A percentile compares a stretch with the other conserved stretches of the same genome.
Conservation (phyloP, 371 early-diverging fungal species). For the Mortierella sp. region DNA sequence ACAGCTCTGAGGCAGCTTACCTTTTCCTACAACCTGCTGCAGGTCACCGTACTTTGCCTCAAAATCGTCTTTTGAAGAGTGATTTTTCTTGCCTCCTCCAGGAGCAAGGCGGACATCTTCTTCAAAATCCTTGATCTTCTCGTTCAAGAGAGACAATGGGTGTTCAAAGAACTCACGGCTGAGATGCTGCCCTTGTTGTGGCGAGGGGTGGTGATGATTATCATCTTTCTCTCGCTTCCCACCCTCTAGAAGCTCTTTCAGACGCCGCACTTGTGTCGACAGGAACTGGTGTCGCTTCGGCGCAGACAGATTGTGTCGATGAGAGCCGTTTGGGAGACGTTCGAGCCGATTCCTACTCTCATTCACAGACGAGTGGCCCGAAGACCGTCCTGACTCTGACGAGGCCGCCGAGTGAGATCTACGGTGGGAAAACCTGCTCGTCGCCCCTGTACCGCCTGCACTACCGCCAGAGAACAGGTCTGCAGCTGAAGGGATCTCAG, state of each 20-base stretch:
- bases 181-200: constrained; percentile 6
- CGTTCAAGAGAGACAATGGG: constrained; percentile 31
- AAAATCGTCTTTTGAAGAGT: constrained; percentile 17
- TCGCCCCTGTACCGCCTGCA: too few species aligned
- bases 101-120: not conserved
- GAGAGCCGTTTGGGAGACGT: constrained; percentile 28
- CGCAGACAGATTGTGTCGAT: constrained; percentile 28
- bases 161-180: constrained; percentile 25
- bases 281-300: constrained; percentile 39
- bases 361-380: constrained; percentile 9
- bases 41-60: constrained; percentile 49
- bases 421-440: not conserved
- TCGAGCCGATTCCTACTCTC: constrained; percentile 37
- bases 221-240: constrained; percentile 15
- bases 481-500: constrained; percentile 37
- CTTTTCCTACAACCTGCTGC: constrained; percentile 51
- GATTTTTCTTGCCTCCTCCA: constrained; percentile 12
- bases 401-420: constrained; percentile 15
- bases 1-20: constrained; percentile 9
- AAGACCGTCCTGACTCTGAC: constrained; percentile 19
- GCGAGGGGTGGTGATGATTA: not conserved
- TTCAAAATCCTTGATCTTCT: constrained; percentile 33
- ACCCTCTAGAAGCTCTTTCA: constrained; percentile 25
- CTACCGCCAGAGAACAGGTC: constrained; percentile 11
- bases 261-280: constrained; percentile 17